Percentiles rank a stretch among this genome's conserved stretches.
Conservation (phyloP, 163 green algal species). For the Chlamydomonas reinhardtii region DNA sequence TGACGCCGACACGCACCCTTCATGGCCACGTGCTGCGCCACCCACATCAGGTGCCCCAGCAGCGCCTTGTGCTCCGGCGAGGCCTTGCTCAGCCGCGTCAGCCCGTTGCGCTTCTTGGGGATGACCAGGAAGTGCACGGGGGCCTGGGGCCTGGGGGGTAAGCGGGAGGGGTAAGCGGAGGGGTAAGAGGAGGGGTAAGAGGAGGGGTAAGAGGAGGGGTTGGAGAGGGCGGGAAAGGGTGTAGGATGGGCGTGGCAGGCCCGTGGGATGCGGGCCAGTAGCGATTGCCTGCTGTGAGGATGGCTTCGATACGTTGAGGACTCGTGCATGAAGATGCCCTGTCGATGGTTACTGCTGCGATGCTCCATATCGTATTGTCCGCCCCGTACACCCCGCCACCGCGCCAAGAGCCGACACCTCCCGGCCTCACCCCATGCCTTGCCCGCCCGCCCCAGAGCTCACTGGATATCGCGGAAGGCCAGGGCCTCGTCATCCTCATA, state of each 20-base stretch:
- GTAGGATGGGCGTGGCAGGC: no score
- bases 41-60: constrained; percentile 92
- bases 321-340: no score
- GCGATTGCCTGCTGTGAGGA: no score
- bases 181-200: background rate
- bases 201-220: background rate
- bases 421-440: no score
- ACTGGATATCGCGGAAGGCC: constrained; percentile 95
- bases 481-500: constrained; percentile 84
- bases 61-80: constrained; percentile 84
- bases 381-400: no score
- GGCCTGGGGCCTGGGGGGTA: constrained; percentile 71
- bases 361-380: no score
- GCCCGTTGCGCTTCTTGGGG: constrained; percentile 85
- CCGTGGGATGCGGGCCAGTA: no score
- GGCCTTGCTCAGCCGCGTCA: constrained; percentile 90
- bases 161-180: background rate
- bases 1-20: constrained; percentile 75
- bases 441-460: background rate
- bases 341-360: no score
- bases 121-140: constrained; percentile 96
- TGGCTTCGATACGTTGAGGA: no score
- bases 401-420: no score
- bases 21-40: constrained; percentile 87
- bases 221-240: no score